Conservation (phyloP, 148 eudicot genomes). For the Rhododendron ferrugineum region DNA sequence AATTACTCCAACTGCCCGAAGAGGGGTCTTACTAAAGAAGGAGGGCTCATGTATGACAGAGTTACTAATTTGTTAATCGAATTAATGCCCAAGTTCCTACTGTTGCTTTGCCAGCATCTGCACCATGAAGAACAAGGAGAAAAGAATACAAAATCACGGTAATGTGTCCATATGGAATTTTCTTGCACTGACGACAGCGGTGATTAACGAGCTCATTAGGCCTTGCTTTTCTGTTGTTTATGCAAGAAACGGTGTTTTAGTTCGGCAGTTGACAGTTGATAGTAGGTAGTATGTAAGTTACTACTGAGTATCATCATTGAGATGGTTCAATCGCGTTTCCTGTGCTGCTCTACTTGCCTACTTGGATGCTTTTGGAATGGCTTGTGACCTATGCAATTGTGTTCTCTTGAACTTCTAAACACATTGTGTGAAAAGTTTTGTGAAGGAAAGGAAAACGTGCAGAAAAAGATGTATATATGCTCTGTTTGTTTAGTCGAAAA, state of each 20-base stretch:
- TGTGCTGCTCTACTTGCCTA: background rate
- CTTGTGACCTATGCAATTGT: background rate
- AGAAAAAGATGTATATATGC: background rate
- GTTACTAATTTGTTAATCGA: background rate
- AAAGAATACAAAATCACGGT: background rate
- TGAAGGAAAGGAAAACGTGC: background rate
- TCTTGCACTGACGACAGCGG: background rate
- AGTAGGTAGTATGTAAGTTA: background rate
- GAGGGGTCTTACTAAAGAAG: constrained; percentile 9
- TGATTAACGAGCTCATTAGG: background rate
- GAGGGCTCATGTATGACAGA: background rate
- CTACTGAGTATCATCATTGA: background rate
- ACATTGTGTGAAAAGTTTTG: background rate
- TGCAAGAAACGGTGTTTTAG: background rate
- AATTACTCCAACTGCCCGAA: constrained; percentile 55
- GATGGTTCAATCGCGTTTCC: background rate
- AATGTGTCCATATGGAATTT: background rate
- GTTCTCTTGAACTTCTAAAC: background rate
- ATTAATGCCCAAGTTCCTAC: background rate
- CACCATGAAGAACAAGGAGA: background rate
- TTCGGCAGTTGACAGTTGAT: background rate
- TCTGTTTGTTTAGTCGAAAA: background rate
- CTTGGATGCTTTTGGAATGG: background rate
- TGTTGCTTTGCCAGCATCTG: background rate
- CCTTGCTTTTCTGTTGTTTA: background rate